Evolutionary conservation across 2,329 filamentous ascomycete genomes (phyloP), one percentile per base, ranked within the genome.

Genomic region (Ceratocystis huliohia): DNA sequence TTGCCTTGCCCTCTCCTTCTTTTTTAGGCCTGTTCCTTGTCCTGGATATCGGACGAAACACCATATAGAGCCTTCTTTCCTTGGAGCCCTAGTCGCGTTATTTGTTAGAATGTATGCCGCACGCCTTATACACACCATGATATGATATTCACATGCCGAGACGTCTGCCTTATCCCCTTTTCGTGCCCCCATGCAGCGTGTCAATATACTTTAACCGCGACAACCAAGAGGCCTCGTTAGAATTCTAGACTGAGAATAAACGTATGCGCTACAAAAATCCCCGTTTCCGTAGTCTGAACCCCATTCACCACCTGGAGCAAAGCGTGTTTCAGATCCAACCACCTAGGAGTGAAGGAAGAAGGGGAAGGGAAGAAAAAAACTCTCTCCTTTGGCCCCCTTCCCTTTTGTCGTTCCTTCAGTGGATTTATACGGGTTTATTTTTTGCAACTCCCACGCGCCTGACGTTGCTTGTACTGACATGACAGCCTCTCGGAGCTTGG

Each of bases 241-340:
- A 59, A 59, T 59, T 59, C 25, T 37, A 4, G 48, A 53, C 48
- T 33, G 5, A 17, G 53, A n/a, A 33, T 41, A 8, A n/a, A 33
- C 5, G n/a, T 37, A 17, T 30, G 53, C 53, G 53, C 28, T 37
- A 33, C 13, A 33, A 7, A 8, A 0, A n/a, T 5, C 46, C n/a
- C 46, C 53, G 53, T 33, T 59, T 59, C 53, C 22, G 4, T 57
- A 22, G 53, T 33, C 13, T 30, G 13, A 13, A 22, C 53, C 53
- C 25, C 20, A n/a, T 30, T n/a, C 13, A 17, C 2, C 28, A 33
- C 53, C 53, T 59, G 53, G 25, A 59, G 53, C 53, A 59, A 41
- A 59, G 57, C 28, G 56, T 44, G 56, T 59, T 33, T 61, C 41
- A 66, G 44, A 45, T 45, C 48, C 8, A 59, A 66, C 46, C 53